These are phyloP conservation scores for Ochromonas danica DNA, from an alignment of 108 stramenopile genomes.

Conservation along the genomic window DNA sequence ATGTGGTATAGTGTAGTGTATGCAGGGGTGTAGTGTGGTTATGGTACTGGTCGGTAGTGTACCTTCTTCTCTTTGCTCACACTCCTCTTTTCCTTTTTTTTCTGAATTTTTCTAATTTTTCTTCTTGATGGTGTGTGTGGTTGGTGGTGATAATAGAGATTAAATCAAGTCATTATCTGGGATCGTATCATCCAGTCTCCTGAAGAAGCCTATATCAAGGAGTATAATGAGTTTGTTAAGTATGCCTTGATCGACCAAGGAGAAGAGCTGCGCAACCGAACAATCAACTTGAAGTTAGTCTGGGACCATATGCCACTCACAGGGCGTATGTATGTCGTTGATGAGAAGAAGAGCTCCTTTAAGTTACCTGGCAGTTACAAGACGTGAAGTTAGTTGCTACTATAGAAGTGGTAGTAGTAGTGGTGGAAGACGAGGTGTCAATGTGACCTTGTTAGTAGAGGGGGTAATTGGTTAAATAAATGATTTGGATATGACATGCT, in stretches of 20 bases:
- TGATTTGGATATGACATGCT: too few relatives aligned
- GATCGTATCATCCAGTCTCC: slow-evolving; percentile 87
- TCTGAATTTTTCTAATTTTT: slow-evolving; percentile 5
- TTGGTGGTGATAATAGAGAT: slow-evolving; percentile 33
- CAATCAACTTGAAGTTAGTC: slow-evolving; percentile 75
- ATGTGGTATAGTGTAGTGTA: too few relatives aligned
- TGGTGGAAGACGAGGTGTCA: too few relatives aligned
- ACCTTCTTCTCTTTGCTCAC: too few relatives aligned
- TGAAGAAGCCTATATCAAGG: slow-evolving; percentile 65
- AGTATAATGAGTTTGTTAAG: slow-evolving; percentile 83
- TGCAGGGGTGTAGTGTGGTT: too few relatives aligned
- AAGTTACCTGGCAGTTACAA: slow-evolving; percentile 69
- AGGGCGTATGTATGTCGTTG: slow-evolving; percentile 71
- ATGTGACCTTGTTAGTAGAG: too few relatives aligned
- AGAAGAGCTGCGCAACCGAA: slow-evolving; percentile 78
- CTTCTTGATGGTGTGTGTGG: slow-evolving; percentile 42
- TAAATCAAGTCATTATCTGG: slow-evolving; percentile 90
- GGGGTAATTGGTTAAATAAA: too few relatives aligned
- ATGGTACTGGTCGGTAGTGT: too few relatives aligned
- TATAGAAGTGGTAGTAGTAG: too few relatives aligned
- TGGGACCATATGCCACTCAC: slow-evolving; percentile 99
- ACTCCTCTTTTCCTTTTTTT: neutral
- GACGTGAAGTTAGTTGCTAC: neutral
- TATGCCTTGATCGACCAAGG: slow-evolving; percentile 93
- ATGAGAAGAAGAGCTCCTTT: slow-evolving; percentile 60